phyloP scores from a whole-genome alignment of 225 moss, liverwort and hornwort genomes.

The Pseudoscleropodium purum region DNA sequence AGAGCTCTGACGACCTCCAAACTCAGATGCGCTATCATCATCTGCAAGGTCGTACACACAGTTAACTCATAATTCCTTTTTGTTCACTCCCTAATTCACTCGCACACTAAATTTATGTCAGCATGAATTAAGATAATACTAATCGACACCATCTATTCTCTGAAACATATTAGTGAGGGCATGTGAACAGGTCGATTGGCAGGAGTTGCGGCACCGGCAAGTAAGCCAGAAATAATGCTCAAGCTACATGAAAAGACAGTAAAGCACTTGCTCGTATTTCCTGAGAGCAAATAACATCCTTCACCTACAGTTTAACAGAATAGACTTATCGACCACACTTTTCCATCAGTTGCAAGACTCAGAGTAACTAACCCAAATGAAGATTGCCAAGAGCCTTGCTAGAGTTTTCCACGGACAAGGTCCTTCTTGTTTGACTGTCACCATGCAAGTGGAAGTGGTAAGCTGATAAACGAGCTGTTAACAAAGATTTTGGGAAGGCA shows the following conservation, averaged over 20 bases:
- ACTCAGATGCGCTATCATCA: conserved; percentile 40
- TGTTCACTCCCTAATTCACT: background rate
- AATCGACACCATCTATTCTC: background rate
- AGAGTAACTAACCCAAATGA: conserved; percentile 27
- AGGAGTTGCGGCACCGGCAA: background rate
- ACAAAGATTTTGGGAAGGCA: background rate
- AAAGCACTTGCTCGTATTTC: background rate
- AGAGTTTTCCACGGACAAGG: conserved; percentile 12
- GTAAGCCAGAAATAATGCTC: background rate
- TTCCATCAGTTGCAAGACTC: background rate
- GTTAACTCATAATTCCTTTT: background rate
- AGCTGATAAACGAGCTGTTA: background rate
- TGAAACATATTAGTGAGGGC: background rate
- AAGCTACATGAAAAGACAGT: background rate
- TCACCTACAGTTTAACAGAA: background rate
- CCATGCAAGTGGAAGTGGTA: background rate
- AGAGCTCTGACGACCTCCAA: conserved; percentile 30
- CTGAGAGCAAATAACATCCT: background rate
- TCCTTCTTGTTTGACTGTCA: conserved; percentile 26
- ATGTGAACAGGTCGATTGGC: background rate
- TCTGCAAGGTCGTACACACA: conserved; percentile 13
- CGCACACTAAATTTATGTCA: background rate
- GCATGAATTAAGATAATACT: background rate
- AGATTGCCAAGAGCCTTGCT: conserved; percentile 31
- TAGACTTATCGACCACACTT: background rate